phyloP scores from a whole-genome alignment of 208 protist species.

The Crithidia bombi region DNA sequence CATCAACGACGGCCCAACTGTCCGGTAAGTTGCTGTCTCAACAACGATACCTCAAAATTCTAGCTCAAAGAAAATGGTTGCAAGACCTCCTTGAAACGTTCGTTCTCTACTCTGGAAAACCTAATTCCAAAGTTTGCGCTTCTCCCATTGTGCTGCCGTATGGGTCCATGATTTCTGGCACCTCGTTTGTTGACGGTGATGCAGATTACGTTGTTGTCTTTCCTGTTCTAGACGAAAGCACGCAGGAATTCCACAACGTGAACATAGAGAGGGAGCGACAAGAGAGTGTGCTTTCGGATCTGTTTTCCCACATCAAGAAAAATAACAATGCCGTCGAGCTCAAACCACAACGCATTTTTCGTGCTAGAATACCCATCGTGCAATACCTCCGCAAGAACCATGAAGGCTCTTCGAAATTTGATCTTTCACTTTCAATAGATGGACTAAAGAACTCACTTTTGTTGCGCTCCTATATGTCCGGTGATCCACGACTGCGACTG shows the following conservation, averaged over 20 bases:
- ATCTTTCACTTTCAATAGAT: slow-evolving; percentile 78
- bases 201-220: slow-evolving; percentile 79
- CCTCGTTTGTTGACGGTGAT: slow-evolving; percentile 72
- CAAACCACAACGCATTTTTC: slow-evolving; percentile 77
- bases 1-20: not conserved
- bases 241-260: slow-evolving; percentile 15
- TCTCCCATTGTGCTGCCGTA: slow-evolving; percentile 68
- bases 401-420: slow-evolving; percentile 45
- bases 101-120: slow-evolving; percentile 12
- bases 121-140: not conserved
- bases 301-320: slow-evolving; percentile 50
- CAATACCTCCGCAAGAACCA: slow-evolving; percentile 30
- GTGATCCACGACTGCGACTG: slow-evolving; percentile 56
- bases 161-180: slow-evolving; percentile 75
- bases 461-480: slow-evolving; percentile 67
- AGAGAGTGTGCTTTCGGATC: slow-evolving; percentile 48
- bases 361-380: slow-evolving; percentile 75
- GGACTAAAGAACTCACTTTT: slow-evolving; percentile 76
- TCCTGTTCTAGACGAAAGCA: slow-evolving; percentile 4
- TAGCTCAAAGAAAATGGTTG: slow-evolving; percentile 36
- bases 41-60: slow-evolving; percentile 20
- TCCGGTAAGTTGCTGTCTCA: slow-evolving; percentile 25
- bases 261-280: slow-evolving; percentile 48
- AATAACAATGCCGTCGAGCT: slow-evolving; percentile 11
- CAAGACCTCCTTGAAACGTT: slow-evolving; percentile 32